phyloP scores from a whole-genome alignment of 441 rosid species.

The Populus hybrid region DNA sequence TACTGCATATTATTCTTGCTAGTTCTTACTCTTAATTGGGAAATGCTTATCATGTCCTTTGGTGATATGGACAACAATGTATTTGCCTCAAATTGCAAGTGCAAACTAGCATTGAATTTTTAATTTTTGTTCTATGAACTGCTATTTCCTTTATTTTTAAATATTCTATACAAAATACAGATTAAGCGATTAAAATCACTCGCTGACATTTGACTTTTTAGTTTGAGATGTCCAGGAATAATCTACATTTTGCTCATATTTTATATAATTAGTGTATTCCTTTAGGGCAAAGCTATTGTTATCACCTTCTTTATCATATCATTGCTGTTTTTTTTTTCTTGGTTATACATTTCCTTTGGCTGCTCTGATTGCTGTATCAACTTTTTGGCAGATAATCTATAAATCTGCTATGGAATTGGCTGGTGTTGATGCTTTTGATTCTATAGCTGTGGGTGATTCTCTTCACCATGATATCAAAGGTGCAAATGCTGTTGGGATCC shows the following conservation, averaged over 20 bases:
- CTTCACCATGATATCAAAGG: conserved; percentile 90
- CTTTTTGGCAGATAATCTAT: conserved; percentile 65
- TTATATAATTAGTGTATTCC: not conserved
- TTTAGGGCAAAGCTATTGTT: not conserved
- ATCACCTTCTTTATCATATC: not conserved
- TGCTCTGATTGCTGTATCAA: not conserved
- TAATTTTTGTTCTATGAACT: not conserved
- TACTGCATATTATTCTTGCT: conserved; percentile 4
- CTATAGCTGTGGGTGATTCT: conserved; percentile 84
- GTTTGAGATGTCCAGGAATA: not conserved
- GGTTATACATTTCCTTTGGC: not conserved
- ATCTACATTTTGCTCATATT: not conserved
- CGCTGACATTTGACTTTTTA: not conserved
- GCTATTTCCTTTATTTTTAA: not conserved
- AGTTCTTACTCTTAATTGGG: not conserved
- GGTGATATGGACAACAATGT: not conserved
- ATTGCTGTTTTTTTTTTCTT: not conserved
- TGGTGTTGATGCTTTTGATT: conserved; percentile 50
- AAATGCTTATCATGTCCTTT: not conserved
- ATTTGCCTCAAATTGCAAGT: not conserved
- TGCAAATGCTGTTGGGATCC: conserved; percentile 78
- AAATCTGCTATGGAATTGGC: conserved; percentile 71
- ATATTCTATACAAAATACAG: not conserved
- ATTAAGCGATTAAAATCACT: not conserved
- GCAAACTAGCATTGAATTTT: not conserved